phyloP scores from a whole-genome alignment of 164 flowering plant genomes.

The Annona squamosa region DNA sequence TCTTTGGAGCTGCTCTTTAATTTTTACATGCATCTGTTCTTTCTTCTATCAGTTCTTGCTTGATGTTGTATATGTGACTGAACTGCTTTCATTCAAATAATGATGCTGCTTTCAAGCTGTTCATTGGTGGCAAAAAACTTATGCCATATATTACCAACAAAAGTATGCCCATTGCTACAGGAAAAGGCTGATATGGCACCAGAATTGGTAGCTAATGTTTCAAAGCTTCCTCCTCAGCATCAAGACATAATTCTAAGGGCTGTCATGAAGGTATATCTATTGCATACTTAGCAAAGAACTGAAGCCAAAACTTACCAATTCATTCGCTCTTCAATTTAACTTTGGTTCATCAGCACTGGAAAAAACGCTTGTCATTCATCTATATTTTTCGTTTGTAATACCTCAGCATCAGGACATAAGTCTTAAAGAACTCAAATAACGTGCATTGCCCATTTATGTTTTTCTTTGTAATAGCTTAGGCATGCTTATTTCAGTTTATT shows the following conservation, averaged over 20 bases:
- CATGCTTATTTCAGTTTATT: too few species aligned
- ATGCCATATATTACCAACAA: neutral
- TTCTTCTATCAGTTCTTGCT: too few species aligned
- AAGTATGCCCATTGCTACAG: slow-evolving; percentile 26
- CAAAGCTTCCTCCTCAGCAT: slow-evolving; percentile 77
- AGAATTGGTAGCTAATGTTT: slow-evolving; percentile 45
- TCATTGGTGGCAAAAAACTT: too few species aligned
- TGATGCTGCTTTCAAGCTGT: too few species aligned
- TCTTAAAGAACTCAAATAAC: neutral
- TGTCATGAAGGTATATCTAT: slow-evolving; percentile 41
- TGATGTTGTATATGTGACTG: too few species aligned
- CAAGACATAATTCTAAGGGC: slow-evolving; percentile 75
- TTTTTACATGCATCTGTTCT: too few species aligned
- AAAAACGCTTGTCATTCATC: neutral
- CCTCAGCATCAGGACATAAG: neutral
- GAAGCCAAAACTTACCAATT: neutral
- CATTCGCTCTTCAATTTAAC: neutral
- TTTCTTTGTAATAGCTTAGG: too few species aligned
- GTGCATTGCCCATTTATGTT: too few species aligned
- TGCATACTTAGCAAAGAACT: neutral
- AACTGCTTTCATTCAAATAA: too few species aligned
- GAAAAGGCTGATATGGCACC: slow-evolving; percentile 74
- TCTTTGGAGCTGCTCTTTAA: too few species aligned
- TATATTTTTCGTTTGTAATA: neutral
- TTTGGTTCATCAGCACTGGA: neutral